Evolutionary conservation across 495 filamentous ascomycete genomes (phyloP).

Genomic region (Hyaloscypha variabilis): DNA sequence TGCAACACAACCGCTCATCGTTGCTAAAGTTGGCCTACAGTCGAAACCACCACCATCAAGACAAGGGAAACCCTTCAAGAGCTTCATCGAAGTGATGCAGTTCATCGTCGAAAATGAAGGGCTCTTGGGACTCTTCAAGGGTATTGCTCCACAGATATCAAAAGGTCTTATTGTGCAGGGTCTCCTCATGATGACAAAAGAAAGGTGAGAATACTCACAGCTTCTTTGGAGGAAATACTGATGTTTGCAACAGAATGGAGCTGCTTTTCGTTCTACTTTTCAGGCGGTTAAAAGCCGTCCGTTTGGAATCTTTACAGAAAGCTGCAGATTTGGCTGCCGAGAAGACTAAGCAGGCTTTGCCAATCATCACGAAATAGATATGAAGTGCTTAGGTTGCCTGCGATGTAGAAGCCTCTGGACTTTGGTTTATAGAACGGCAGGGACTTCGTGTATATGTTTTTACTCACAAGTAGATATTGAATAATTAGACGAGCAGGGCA

Average conservation of each 20-base stretch:
- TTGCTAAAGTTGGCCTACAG: constrained; percentile 96
- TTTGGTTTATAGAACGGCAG: too few species aligned
- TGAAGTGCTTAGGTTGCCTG: constrained; percentile 3
- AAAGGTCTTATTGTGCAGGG: constrained; percentile 96
- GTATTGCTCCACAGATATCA: constrained; percentile 89
- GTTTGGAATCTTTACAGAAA: constrained; percentile 74
- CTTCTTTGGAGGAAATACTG: constrained; percentile 1
- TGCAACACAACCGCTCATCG: constrained; percentile 92
- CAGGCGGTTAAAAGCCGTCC: too few species aligned
- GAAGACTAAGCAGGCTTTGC: constrained; percentile 51
- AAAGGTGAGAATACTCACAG: constrained; percentile 63
- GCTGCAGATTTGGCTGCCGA: constrained; percentile 58
- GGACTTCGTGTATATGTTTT: too few species aligned
- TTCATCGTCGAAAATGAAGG: constrained; percentile 93
- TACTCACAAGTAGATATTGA: too few species aligned
- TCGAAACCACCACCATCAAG: constrained; percentile 84
- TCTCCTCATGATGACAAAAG: constrained; percentile 99
- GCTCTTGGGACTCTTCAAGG: constrained; percentile 83
- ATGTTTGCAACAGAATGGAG: constrained; percentile 71
- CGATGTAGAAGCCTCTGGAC: too few species aligned
- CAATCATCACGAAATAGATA: constrained; percentile 48
- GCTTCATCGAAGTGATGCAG: constrained; percentile 91
- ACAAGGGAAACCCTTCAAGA: constrained; percentile 91
- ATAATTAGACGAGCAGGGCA: too few species aligned
- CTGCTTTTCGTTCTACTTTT: constrained; percentile 86